Conservation (phyloP, 768 basidiomycete species). For the Pilatotrama ljubarskyi region DNA sequence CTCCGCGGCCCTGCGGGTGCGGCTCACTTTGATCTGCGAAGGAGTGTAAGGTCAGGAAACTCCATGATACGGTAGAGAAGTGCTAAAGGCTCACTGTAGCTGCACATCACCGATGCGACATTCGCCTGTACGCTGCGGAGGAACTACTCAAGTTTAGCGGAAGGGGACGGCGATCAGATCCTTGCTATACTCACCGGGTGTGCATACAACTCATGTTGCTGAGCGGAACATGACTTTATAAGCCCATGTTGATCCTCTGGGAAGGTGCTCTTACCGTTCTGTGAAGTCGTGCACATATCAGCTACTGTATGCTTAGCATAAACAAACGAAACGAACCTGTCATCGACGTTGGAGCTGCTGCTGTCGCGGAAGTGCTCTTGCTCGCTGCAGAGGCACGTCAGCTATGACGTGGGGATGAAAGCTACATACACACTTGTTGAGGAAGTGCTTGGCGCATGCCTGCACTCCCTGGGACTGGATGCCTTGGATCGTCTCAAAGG, state of each 20-base stretch:
- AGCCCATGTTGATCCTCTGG: not conserved
- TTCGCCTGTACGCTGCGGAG: constrained; percentile 72
- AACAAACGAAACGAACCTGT: constrained; percentile 33
- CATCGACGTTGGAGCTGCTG: constrained; percentile 68
- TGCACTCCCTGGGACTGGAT: constrained; percentile 81
- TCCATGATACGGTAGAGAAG: not conserved
- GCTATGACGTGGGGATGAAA: not conserved
- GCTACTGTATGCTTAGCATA: not conserved
- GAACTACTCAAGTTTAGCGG: constrained; percentile 36
- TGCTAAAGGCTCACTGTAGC: constrained; percentile 52
- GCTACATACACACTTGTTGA: constrained; percentile 34
- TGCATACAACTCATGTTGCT: constrained; percentile 67
- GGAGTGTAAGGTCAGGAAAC: constrained; percentile 27
- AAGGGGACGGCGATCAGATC: too few relatives aligned
- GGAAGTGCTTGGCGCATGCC: constrained; percentile 81
- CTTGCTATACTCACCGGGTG: constrained; percentile 41
- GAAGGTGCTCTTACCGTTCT: constrained; percentile 6
- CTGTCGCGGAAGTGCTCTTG: constrained; percentile 61
- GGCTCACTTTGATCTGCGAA: constrained; percentile 17
- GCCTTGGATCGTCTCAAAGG: constrained; percentile 81
- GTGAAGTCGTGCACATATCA: not conserved
- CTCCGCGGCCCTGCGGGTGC: too few relatives aligned
- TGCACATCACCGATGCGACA: constrained; percentile 72
- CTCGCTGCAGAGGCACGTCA: constrained; percentile 34
- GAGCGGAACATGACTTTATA: constrained; percentile 19